A percentile compares a stretch with the other conserved stretches of the same genome.
Evolutionary conservation across 2,329 filamentous ascomycete species (phyloP).

Genomic region (Coniochaeta sp.): DNA sequence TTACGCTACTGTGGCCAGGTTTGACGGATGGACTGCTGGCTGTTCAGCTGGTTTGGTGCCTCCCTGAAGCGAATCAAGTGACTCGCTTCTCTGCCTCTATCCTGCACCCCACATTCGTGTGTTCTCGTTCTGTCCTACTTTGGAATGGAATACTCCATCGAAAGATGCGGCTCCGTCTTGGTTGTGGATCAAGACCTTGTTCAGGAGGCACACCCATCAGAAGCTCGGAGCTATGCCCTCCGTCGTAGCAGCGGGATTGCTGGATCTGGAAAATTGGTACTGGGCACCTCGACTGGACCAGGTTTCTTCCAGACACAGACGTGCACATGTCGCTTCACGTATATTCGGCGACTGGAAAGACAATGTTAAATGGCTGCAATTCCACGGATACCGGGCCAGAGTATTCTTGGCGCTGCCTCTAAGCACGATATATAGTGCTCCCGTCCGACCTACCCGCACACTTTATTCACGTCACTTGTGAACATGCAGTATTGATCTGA

Average conservation of each 20-base stretch:
- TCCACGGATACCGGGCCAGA: neutral
- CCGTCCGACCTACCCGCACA: neutral
- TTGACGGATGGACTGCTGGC: neutral
- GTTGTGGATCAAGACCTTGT: neutral
- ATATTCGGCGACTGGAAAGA: neutral
- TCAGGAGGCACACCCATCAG: neutral
- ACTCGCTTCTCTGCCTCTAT: neutral
- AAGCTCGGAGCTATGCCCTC: slow-evolving; percentile 1
- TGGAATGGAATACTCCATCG: neutral
- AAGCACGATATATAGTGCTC: neutral
- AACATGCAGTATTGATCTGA: neutral
- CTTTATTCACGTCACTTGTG: neutral
- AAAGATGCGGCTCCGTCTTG: slow-evolving; percentile 1
- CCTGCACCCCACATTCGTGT: neutral
- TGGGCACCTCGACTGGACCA: neutral
- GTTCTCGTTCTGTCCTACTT: neutral
- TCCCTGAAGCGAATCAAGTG: neutral
- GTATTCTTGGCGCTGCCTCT: neutral
- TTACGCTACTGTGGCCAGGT: neutral
- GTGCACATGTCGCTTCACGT: neutral
- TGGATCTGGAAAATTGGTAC: neutral
- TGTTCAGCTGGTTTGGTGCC: neutral
- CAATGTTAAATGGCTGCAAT: neutral
- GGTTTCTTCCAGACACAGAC: neutral
- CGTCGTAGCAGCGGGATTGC: neutral